Base-by-base conservation (phyloP, 2,329 filamentous ascomycete genomes). In the Lasiodiplodia sp. region DNA sequence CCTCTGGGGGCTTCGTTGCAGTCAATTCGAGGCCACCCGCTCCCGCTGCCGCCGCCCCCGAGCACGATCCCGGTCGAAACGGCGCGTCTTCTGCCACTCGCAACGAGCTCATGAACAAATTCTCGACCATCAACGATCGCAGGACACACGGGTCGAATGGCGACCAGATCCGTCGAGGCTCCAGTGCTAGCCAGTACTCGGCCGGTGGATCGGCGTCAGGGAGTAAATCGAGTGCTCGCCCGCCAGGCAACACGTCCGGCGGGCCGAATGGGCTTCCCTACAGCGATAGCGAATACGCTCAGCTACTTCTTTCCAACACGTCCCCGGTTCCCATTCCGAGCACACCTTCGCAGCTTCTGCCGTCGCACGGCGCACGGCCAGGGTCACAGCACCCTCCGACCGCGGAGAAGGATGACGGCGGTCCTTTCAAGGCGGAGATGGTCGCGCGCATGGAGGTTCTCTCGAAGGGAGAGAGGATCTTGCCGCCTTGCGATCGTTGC, bases 401-500 rank as follows among this genome's bases (percentile, higher is more conserved):
- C 4, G 57, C 60, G 25, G 85, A 87, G 58, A 84, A 86, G 69
- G 86, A 88, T 67, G 86, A 88, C 68, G 86, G 85, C 7, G 86
- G 86, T 0, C 86, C 86, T 0, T 88, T 84, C 79, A 88, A 88
- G 70, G 78, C 86, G 7, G 84, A 92, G 68, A 92, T 95, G 82
- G 88, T 91, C 11, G 84, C 90, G 49, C 88, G 89, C 69, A 92
- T 95, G 81, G 93, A 97, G 73, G 88, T 89, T 63, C 80, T 96
- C 3, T 84, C 86, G 58, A 90, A 92, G 58, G 92, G 92, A 3
- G 91, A 93, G 67, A 83, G 87, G 6, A 92, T 97, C 60, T 80
- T 88, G n/a, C 94, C 93, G 11, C 92, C 93, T 0, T 97, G 93
- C 76, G 94, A 97, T 77, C 86, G 93, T 47, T 97, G 93, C 77